phyloP scores from a whole-genome alignment of 139 green algal genomes.

The Coelastrella sp. region DNA sequence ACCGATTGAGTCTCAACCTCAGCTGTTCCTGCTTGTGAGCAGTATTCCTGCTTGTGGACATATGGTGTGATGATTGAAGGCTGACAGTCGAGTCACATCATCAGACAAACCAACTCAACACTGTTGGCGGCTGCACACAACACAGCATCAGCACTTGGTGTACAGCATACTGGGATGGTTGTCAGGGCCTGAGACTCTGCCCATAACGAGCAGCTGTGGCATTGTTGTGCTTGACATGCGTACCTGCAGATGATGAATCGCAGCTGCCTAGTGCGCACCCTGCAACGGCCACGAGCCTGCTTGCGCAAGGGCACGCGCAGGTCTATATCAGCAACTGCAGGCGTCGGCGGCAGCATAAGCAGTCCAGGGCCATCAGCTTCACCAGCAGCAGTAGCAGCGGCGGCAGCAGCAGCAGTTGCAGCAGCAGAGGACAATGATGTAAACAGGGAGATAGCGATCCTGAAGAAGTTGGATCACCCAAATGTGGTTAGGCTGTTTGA shows the following conservation, averaged over 20 bases:
- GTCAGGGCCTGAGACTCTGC: not conserved
- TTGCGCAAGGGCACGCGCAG: conserved; percentile 39
- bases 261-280: conserved; percentile 56
- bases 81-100: too few relatives aligned
- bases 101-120: too few relatives aligned
- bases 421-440: conserved; percentile 45
- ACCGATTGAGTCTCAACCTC: too few relatives aligned
- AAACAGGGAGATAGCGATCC: conserved; percentile 65
- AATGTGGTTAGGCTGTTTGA: conserved; percentile 89
- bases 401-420: conserved; percentile 25
- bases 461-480: conserved; percentile 82
- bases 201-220: not conserved
- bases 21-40: too few relatives aligned
- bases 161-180: too few relatives aligned
- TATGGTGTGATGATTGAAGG: too few relatives aligned
- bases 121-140: too few relatives aligned
- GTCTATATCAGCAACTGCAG: conserved; percentile 12
- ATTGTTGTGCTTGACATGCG: not conserved
- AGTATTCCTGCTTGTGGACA: too few relatives aligned
- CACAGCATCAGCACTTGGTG: too few relatives aligned
- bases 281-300: conserved; percentile 30
- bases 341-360: not conserved
- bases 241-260: conserved; percentile 69
- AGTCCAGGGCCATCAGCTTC: not conserved
- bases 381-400: not conserved